Base-by-base conservation (phyloP, 306 rosid genomes). In the Acacia crassicarpa region DNA sequence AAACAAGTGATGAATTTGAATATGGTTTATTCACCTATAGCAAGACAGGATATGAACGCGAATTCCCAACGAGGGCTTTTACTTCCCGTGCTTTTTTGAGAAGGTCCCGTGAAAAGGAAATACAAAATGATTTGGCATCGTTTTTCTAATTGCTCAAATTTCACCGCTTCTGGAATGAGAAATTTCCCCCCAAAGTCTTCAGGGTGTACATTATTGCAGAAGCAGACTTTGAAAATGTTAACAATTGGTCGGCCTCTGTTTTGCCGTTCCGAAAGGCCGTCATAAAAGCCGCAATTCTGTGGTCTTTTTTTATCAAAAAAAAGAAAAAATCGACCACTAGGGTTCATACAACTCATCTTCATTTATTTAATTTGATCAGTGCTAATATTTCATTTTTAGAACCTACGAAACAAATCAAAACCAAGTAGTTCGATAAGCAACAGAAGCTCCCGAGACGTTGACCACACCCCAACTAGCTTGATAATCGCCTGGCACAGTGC, bases 1-100 rank as follows among this genome's bases (percentile, higher is more conserved):
- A 61, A 51, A 77, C 56, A 44, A 65, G 13, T 4, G 76, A 44
- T 53, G n/a, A 82, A n/a, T 10, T 81, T 74, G 23, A 74, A 45
- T 3, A n/a, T 58, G 72, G 65, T 11, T 44, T 70, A 32, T 32
- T 58, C 40, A 14, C 23, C 30, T 22, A 67, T 11, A 8, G 22
- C 43, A 17, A 9, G 13, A 66, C 1, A 16, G 73, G 45, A 35
- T 32, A 14, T 65, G 70, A 4, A 16, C 2, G 44, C 70, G 14
- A 8, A 32, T 27, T 45, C 41, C 41, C 44, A 1, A 7, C 14
- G 3, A 7, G 69, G 40, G 5, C 71, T 16, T 66, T 6, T 8
- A 30, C 1, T 25, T 10, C 45, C 22, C 13, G 30, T 17, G 23
- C 67, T 53, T 45, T 45, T 69, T 12, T 3, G 2, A 30, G 49